Evolutionary conservation across 192 early-diverging fungal genomes (phyloP).

Genomic region (Linderina pennispora): DNA sequence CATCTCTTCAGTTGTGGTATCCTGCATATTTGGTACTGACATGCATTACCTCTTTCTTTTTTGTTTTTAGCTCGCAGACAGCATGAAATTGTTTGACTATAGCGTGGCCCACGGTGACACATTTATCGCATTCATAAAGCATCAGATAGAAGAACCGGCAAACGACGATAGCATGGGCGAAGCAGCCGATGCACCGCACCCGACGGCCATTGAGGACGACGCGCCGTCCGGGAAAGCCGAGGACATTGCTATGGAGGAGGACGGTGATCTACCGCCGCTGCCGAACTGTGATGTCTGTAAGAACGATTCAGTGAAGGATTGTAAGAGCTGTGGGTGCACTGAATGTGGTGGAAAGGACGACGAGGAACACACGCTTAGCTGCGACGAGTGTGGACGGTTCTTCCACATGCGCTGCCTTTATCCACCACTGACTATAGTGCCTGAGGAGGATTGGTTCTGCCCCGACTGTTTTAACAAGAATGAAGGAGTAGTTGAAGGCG

Average conservation of each 20-base stretch:
- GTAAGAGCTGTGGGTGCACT: conserved; percentile 49
- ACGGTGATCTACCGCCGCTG: neutral
- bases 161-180: no score
- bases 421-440: conserved; percentile 28
- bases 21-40: neutral
- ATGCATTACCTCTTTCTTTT: neutral
- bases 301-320: conserved; percentile 11
- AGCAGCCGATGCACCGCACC: no score
- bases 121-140: conserved; percentile 14
- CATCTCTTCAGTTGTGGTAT: no score
- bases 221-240: no score
- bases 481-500: conserved; percentile 32
- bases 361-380: conserved; percentile 50
- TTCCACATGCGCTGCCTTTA: conserved; percentile 51
- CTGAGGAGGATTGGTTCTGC: conserved; percentile 50
- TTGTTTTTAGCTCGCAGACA: conserved; percentile 23
- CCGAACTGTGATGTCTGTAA: conserved; percentile 37
- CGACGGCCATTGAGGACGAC: no score
- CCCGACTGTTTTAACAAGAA: conserved; percentile 46
- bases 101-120: conserved; percentile 24
- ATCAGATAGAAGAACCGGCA: no score
- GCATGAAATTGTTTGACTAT: conserved; percentile 40
- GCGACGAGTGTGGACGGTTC: conserved; percentile 55
- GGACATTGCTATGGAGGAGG: no score
- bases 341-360: conserved; percentile 51